A percentile compares a stretch with the other conserved stretches of the same genome.
Evolutionary conservation across 2,329 filamentous ascomycete species (phyloP).

Genomic region (Colletotrichum navitas): DNA sequence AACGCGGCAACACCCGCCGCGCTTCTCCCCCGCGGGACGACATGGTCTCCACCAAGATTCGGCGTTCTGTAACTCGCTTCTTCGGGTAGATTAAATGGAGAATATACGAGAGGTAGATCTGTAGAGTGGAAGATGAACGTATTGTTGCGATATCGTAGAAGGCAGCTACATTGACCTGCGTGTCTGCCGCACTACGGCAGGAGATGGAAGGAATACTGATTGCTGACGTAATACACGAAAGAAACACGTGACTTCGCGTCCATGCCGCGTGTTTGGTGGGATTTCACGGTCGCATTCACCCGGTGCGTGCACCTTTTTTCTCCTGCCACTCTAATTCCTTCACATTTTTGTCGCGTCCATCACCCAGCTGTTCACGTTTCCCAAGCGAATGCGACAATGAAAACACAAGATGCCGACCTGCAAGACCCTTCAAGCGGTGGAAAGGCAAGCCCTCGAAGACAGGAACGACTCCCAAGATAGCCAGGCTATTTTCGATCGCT

Average conservation of each 20-base stretch:
- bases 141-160: too few species aligned
- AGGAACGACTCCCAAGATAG: conserved; percentile 59
- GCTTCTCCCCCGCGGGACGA: too few species aligned
- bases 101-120: too few species aligned
- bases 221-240: not conserved
- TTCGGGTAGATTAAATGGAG: too few species aligned
- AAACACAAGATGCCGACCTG: conserved; percentile 47
- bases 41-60: not conserved
- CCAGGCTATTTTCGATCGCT: conserved; percentile 55
- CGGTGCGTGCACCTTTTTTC: not conserved
- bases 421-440: conserved; percentile 48
- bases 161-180: too few species aligned
- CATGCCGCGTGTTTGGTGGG: conserved; percentile 10
- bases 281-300: not conserved
- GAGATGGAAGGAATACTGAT: not conserved
- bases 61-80: too few species aligned
- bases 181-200: too few species aligned
- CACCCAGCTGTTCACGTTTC: not conserved
- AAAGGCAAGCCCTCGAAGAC: conserved; percentile 48
- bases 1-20: not conserved
- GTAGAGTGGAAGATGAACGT: too few species aligned
- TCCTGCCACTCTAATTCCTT: not conserved
- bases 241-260: conserved; percentile 2
- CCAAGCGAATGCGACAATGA: conserved; percentile 15
- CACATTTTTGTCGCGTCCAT: conserved; percentile 10